Evolutionary conservation across 2,329 filamentous ascomycete species (phyloP), one percentile per base, ranked within the genome.

Genomic region (Lasiodiplodia hormozganensis): DNA sequence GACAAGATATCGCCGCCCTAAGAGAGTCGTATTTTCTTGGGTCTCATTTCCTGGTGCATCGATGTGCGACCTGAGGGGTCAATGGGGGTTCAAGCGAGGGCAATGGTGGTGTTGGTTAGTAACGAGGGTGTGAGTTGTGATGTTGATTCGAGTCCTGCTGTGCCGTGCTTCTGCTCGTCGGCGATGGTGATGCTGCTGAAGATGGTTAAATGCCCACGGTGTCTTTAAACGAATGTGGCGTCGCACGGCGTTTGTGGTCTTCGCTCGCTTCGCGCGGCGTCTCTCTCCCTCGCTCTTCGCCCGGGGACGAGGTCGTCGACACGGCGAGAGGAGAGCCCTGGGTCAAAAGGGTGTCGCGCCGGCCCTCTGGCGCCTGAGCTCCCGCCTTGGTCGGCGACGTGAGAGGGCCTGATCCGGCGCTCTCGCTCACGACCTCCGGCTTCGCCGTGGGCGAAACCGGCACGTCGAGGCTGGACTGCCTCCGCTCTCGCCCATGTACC

Each of bases 161-260:
- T 25, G 25, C 8, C 36, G 60, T 49, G 21, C 28, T 47, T 38
- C 16, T 52, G 18, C 47, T 23, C 16, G 23, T 25, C 11, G 54
- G 31, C 43, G n/a, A n/a, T 58, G 7, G 21, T 23, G 47, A n/a
- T 52, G 60, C 43, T 64, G 28, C 28, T 64, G 18, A 21, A 38
- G 60, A 21, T 31, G 25, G 34, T 79, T 74, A 80, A 72, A 80
- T 80, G 76, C 78, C 78, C 74, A 80, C 78, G 62, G 78, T 80
- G 70, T 80, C 78, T 78, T 80, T 80, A 74, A 80, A 80, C 72
- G 78, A 80, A 71, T 77, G 78, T 75, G 78, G 78, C 74, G 78
- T 80, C 64, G 77, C 78, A 38, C 76, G 80, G 69, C 77, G 77
- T 71, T 74, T 75, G 58, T 78, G 77, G 66, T 75, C 72, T 71